Evolutionary conservation across 441 rosid genomes (phyloP), one percentile per base, ranked within the genome.

Genomic region (Omphalea diandra): DNA sequence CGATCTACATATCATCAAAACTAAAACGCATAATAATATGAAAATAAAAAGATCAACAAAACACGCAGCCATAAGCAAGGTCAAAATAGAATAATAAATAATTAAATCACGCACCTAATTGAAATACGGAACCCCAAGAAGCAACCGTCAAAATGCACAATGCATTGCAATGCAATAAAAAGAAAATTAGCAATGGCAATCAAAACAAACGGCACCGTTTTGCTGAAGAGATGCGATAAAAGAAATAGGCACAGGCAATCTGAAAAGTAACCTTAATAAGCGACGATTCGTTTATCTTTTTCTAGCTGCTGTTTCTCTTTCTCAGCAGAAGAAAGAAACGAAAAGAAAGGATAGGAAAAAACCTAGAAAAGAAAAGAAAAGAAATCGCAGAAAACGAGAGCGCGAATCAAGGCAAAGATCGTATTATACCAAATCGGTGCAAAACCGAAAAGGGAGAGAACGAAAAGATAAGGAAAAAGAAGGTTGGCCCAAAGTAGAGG

Each of bases 301-400:
- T 27, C 36, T 33, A 55, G 59, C 9, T 55, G 59, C n/a, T n/a
- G n/a, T n/a, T n/a, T n/a, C n/a, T n/a, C n/a, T 55, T 29, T 29
- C 58, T 3, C 58, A 26, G 36, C 32, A 55, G 29, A 8, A 27
- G 0, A 53, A 40, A 17, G 24, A 55, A 59, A 67, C 41, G 6
- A 38, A 53, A 36, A 12, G 17, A 35, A 11, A 2, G 8, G 53
- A n/a, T 43, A 41, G 50, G 40, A 17, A 58, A 63, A 44, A 58
- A 72, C 69, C 64, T 55, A 33, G n/a, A 32, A 4, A 36, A 43
- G 1, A 56, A 36, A 18, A 17, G 61, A 63, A 20, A 47, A 67
- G 46, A 72, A 80, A 76, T 74, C 62, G 74, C 67, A 65, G 79
- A 70, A 76, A 79, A 60, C 74, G 38, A 81, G 79, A 65, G 44